These are phyloP conservation scores for Inga leiocalycina DNA, from an alignment of 306 rosid species.

Conservation along the genomic window DNA sequence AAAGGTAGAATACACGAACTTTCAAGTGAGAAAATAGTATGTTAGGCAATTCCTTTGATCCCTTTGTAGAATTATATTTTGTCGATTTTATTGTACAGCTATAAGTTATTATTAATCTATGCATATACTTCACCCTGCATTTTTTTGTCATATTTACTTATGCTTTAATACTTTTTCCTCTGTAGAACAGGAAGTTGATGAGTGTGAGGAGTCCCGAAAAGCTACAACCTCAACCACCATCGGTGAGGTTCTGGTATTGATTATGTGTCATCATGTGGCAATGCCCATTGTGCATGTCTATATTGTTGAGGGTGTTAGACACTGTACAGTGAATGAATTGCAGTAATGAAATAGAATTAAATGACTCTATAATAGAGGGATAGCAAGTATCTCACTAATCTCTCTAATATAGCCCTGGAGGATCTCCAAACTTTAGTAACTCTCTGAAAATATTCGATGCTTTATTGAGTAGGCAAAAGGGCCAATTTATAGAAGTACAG, in stretches of 20 bases:
- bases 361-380: too few species aligned
- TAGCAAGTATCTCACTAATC: too few species aligned
- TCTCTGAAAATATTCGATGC: too few species aligned
- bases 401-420: too few species aligned
- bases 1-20: conserved; percentile 4
- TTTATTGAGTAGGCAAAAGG: too few species aligned
- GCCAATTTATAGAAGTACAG: too few species aligned
- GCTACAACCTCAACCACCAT: conserved; percentile 40
- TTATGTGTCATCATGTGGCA: conserved; percentile 1
- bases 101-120: not conserved
- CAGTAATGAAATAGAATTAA: too few species aligned
- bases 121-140: not conserved
- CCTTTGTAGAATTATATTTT: conserved; percentile 3
- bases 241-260: conserved; percentile 50
- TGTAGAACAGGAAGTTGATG: conserved; percentile 64
- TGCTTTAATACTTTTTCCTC: conserved; percentile 31
- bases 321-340: too few species aligned
- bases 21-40: not conserved
- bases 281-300: not conserved
- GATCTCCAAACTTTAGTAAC: too few species aligned
- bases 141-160: conserved; percentile 25
- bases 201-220: conserved; percentile 39
- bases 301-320: not conserved
- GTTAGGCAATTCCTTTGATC: not conserved
- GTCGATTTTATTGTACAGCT: not conserved